Evolutionary conservation across 2,329 filamentous ascomycete species (phyloP), one percentile per base, ranked within the genome.

Genomic region (Teratosphaeria pseudoeucalypti): DNA sequence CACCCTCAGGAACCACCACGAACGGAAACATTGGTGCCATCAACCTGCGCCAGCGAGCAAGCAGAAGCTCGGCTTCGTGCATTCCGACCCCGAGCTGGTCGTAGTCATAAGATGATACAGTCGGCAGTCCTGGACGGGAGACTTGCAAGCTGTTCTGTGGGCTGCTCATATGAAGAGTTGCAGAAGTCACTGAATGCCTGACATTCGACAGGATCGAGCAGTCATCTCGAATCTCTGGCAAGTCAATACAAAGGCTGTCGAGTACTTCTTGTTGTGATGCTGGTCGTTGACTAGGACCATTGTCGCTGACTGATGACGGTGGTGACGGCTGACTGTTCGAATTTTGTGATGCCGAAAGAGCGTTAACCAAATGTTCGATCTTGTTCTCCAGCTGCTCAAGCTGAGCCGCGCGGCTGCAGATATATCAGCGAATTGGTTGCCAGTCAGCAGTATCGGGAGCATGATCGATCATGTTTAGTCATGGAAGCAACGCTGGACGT

Each of bases 361-460:
- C 65, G 54, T 71, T 69, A 52, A 72, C 69, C 3, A 72, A 64
- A 60, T 69, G 65, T 54, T 71, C 69, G 37, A 72, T 67, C 59
- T 70, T 72, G 59, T 60, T 68, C 59, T 72, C 70, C 16, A 72
- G 63, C 54, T 72, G 70, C 61, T 71, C 69, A 2, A 72, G 62
- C 57, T 72, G 70, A 27, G 69, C 70, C 26, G 70, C 66, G 23
- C 69, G 69, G 29, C 69, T 71, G 34, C 23, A 27, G n/a, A 19
- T 14, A 32, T 54, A 12, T 54, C 19, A 54, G 53, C 34, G 2
- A 10, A 54, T 12, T 19, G 2, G 10, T 54, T 32, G 26, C 53
- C 16, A 23, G 37, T 16, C 2, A 32, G 11, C 32, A 61, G 61
- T 37, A 56, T 19, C 11, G 16, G 6, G 37, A 14, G 1, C 37